Conservation (phyloP, 1,284 basidiomycete species). For the Fomitopsis betulina region DNA sequence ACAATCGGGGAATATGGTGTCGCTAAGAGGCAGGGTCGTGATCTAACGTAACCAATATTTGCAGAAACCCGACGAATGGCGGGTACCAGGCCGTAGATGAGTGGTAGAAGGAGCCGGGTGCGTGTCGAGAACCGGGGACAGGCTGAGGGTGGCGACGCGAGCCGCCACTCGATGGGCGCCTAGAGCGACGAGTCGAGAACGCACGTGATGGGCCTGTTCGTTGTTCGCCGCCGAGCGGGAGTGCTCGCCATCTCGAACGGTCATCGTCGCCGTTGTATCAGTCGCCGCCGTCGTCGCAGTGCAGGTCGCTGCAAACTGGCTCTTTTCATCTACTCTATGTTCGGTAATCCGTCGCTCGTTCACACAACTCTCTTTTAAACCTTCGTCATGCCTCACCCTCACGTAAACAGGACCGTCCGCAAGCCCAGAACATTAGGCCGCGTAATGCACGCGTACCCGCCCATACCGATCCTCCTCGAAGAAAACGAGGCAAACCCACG, state of each 20-base stretch:
- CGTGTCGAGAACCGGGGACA: not conserved
- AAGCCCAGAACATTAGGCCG: not conserved
- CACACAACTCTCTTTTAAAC: conserved; percentile 1
- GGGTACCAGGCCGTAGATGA: not conserved
- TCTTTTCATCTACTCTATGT: not conserved
- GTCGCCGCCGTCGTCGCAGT: conserved; percentile 3
- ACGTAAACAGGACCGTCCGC: conserved; percentile 1
- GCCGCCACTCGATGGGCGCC: not conserved
- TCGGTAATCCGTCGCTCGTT: conserved; percentile 3
- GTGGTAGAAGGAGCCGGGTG: not conserved
- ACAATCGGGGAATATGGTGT: not conserved
- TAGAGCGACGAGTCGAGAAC: not conserved
- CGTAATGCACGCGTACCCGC: not conserved
- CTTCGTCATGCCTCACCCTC: conserved; percentile 1
- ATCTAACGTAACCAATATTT: not conserved
- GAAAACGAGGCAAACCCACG: not conserved
- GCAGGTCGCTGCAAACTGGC: conserved; percentile 7
- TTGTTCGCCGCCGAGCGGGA: not conserved
- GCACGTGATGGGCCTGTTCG: not conserved
- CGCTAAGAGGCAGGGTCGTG: not conserved
- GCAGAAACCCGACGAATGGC: too few relatives aligned
- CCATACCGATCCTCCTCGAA: conserved; percentile 5
- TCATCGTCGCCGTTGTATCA: not conserved
- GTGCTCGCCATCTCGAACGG: not conserved
- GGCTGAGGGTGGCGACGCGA: not conserved